Base-by-base conservation (phyloP, 164 flowering plant genomes). In the Nymphaea colorata region DNA sequence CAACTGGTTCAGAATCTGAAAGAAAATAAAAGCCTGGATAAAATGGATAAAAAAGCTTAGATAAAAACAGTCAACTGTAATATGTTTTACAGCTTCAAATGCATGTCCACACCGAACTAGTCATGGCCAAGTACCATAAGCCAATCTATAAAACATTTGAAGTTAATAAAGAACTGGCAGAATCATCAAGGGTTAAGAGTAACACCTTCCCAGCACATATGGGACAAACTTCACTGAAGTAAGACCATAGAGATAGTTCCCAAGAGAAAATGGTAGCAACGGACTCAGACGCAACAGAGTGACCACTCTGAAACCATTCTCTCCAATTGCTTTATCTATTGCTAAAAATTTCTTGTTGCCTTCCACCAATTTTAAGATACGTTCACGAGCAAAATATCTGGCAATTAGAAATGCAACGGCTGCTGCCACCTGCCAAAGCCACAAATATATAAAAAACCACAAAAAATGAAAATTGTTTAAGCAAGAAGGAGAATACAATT, bases 341-440 rank as follows among this genome's bases (percentile, higher is more conserved):
- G 99, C 99, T 73, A 90, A 86, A 76, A 94, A 94, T 68, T 94
- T 94, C 74, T 94, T 91, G 76, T 94, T 94, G 70, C 96, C 98
- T 74, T 91, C 89, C 47, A 94, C 99, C 60, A 94, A 62, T 78
- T 91, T 94, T 71, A 91, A 89, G 73, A 94, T 90, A 3, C 96
- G 90, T n/a, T 94, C 99, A 66, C 98, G 96, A 43, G 99, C 99
- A 82, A 94, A 91, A 85, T 94, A 94, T 86, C 99, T 87, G 64
- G 99, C 99, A 69, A 94, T 91, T 17, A 91, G 82, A 79, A 94
- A 94, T 59, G 99, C 92, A 76, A 90, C 85, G 79, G 93, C 84
- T 59, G 99, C 98, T 42, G 99, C 99, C 69, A 94, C 76, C 99
- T 94, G 86, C 66, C 74, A 84, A 67, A 18, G 41, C 59, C 59